Evolutionary conservation across 768 basidiomycete genomes (phyloP).

Genomic region (Hydnomerulius pinastri): DNA sequence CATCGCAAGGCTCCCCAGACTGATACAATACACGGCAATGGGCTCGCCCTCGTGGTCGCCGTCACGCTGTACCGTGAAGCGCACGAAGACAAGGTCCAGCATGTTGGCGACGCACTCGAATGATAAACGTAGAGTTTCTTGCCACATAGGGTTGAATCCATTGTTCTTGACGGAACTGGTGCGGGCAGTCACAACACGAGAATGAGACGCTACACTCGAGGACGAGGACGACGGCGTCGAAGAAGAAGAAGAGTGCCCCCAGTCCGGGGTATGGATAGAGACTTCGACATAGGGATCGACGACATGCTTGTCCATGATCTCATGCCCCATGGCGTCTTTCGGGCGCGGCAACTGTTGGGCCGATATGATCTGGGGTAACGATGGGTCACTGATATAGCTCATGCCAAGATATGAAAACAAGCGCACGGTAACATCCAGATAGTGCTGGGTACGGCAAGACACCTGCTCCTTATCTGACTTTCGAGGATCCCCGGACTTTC

Average conservation of each 20-base stretch:
- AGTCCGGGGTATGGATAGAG: conserved; percentile 74
- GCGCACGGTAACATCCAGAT: conserved; percentile 63
- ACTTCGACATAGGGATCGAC: conserved; percentile 82
- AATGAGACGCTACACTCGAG: no score
- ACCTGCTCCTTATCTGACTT: conserved; percentile 61
- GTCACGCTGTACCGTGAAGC: conserved; percentile 73
- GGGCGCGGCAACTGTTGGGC: conserved; percentile 87
- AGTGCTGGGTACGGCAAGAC: conserved; percentile 53
- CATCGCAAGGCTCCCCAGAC: conserved; percentile 68
- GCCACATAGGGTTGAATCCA: conserved; percentile 91
- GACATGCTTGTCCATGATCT: conserved; percentile 57
- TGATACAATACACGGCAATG: conserved; percentile 73
- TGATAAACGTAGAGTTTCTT: conserved; percentile 66
- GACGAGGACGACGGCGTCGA: conserved; percentile 11
- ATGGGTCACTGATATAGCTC: neutral
- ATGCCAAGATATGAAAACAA: neutral
- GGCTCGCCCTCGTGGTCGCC: conserved; percentile 60
- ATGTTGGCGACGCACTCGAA: conserved; percentile 78
- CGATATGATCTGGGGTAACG: conserved; percentile 60
- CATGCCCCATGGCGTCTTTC: conserved; percentile 61
- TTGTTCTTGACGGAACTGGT: conserved; percentile 79
- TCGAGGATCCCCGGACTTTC: conserved; percentile 52
- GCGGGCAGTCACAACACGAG: conserved; percentile 40
- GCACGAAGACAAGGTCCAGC: conserved; percentile 82
- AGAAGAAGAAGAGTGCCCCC: conserved; percentile 41